Base-by-base conservation (phyloP, 176 grass and related monocot species). In the Urochloa ruziziensis region DNA sequence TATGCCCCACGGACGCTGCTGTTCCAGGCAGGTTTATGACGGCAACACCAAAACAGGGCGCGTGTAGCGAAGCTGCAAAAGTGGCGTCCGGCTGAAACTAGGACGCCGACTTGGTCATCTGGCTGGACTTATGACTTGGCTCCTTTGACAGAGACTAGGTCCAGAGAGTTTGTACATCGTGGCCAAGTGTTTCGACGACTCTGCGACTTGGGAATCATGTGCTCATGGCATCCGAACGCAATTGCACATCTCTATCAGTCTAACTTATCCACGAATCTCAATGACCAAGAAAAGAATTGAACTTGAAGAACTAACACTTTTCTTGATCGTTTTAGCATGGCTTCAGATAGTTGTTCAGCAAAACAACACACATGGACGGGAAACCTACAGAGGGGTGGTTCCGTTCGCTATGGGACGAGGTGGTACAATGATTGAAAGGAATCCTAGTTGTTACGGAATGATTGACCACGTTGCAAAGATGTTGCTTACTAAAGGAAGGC, bases 51-150 rank as follows among this genome's bases (percentile, higher is more conserved):
- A n/a, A 67, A 30, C 34, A 3, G 37, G 51, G 16, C 9, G 16
- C 9, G 54, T 58, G 10, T 25, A 25, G n/a, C 54, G 54, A 58
- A 58, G 54, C 54, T 58, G 54, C 23, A 10, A 10, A 59, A 27
- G 81, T 80, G 80, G 35, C 3, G 59, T 66, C 47, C 74, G 67
- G 80, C 59, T 74, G 53, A 75, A 37, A 86, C 8, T 47, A n/a
- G 47, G 59, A 81, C 34, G 18, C 23, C 17, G 37, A n/a, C 19
- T 17, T 46, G 56, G 56, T 27, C 56, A 27, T 27, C 56, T 72
- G 29, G 37, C 18, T 77, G 62, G 62, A 68, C 25, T 17, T 17
- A 33, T 30, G 48, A 5, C 62, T 77, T 71, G 42, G 42, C 10
- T 12, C 43, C 43, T 46, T 5, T 67, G 33, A 39, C 70, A 33